Evolutionary conservation across 1,139 yeast species (phyloP).

Genomic region (Komagataea norvegica): DNA sequence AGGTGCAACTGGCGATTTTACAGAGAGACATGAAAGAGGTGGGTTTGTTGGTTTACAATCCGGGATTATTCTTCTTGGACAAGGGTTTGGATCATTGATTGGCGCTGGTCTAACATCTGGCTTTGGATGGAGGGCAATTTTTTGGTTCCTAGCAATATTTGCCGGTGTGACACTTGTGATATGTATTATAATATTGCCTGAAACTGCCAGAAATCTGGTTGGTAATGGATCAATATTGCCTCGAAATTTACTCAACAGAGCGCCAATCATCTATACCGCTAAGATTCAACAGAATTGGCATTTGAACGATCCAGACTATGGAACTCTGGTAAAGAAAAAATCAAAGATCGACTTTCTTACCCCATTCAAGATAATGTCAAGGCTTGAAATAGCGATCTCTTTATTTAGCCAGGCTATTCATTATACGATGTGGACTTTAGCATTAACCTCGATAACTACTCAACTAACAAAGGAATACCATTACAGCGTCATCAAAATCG

Average conservation of each 20-base stretch:
- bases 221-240: constrained; percentile 64
- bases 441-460: constrained; percentile 60
- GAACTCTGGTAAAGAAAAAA: constrained; percentile 28
- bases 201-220: constrained; percentile 62
- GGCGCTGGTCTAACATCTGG: constrained; percentile 61
- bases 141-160: constrained; percentile 66
- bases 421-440: constrained; percentile 66
- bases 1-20: constrained; percentile 67
- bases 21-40: constrained; percentile 60
- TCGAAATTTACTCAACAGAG: constrained; percentile 32
- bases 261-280: constrained; percentile 37
- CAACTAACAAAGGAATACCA: constrained; percentile 44
- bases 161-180: constrained; percentile 40
- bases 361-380: constrained; percentile 39
- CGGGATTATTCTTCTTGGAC: constrained; percentile 67
- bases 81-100: constrained; percentile 69
- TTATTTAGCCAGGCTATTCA: constrained; percentile 55
- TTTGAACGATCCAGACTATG: constrained; percentile 29
- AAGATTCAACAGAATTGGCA: constrained; percentile 26
- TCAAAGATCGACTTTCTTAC: constrained; percentile 37
- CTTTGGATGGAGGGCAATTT: constrained; percentile 72
- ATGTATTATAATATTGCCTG: constrained; percentile 52
- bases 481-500: constrained; percentile 50
- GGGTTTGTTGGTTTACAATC: constrained; percentile 53
- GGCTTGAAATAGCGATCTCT: constrained; percentile 33